These are phyloP conservation scores for Carex littledalei DNA, from an alignment of 176 grass and related monocot species.

Conservation along the genomic window DNA sequence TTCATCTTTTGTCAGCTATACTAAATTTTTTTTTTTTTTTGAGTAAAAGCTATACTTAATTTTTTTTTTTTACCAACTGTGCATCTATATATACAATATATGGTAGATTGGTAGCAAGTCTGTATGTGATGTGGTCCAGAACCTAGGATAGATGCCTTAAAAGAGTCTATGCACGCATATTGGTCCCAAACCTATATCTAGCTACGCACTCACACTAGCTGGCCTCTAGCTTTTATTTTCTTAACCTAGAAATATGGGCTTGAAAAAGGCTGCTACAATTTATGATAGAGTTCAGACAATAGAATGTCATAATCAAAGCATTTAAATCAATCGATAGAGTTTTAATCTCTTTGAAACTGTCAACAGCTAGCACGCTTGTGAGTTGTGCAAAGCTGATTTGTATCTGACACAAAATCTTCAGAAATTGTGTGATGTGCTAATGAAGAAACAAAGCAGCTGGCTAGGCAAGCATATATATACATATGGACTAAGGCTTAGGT, in stretches of 20 bases:
- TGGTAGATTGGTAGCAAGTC: constrained; percentile 3
- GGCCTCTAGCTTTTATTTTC: background rate
- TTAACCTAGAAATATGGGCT: constrained; percentile 15
- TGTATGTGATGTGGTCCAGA: background rate
- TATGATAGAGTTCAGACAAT: background rate
- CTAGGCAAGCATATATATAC: background rate
- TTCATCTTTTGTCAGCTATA: background rate
- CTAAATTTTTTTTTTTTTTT: too few species aligned
- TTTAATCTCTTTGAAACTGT: background rate
- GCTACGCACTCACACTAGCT: background rate
- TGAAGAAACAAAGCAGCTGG: background rate
- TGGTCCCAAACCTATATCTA: background rate
- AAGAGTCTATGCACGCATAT: background rate
- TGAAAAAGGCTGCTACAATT: background rate
- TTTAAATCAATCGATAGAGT: background rate
- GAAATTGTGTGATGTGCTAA: background rate
- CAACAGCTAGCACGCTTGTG: background rate
- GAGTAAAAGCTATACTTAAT: too few species aligned
- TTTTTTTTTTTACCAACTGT: background rate
- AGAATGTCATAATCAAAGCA: background rate
- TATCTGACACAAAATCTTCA: background rate
- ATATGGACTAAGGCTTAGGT: background rate
- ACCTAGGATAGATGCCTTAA: background rate
- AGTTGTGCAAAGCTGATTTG: background rate
- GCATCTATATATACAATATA: background rate